Percentiles rank a stretch among this genome's conserved stretches.
These are phyloP conservation scores for Torulaspora globosa DNA, from an alignment of 1,139 yeast genomes.

Conservation along the genomic window DNA sequence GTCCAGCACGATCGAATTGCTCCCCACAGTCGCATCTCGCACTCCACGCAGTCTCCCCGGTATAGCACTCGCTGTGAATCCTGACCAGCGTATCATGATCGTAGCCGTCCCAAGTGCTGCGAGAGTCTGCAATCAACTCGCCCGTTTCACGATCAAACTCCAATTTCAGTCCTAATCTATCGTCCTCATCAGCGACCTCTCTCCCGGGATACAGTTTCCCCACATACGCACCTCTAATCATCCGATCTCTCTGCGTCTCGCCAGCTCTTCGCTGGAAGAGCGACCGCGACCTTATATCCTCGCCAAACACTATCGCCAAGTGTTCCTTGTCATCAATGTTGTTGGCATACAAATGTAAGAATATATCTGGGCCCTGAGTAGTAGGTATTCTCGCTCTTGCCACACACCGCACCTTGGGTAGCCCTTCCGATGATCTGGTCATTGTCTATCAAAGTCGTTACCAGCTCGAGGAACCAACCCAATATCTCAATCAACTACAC, in stretches of 20 bases:
- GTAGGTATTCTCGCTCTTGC: slow-evolving; percentile 65
- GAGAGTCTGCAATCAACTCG: slow-evolving; percentile 43
- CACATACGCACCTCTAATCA: slow-evolving; percentile 95
- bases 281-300: slow-evolving; percentile 73
- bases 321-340: slow-evolving; percentile 89
- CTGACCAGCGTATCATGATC: slow-evolving; percentile 53
- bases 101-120: slow-evolving; percentile 33
- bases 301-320: slow-evolving; percentile 95
- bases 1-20: slow-evolving; percentile 96
- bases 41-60: slow-evolving; percentile 99
- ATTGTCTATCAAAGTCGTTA: not conserved
- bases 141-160: slow-evolving; percentile 49
- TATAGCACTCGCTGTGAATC: slow-evolving; percentile 95
- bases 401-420: slow-evolving; percentile 80
- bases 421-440: slow-evolving; percentile 9
- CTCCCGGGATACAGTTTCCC: slow-evolving; percentile 90
- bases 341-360: slow-evolving; percentile 82
- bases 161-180: slow-evolving; percentile 41
- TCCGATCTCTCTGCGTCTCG: slow-evolving; percentile 86
- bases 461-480: too few relatives aligned
- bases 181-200: slow-evolving; percentile 60
- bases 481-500: too few relatives aligned
- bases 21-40: slow-evolving; percentile 99
- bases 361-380: slow-evolving; percentile 64
- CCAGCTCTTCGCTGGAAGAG: slow-evolving; percentile 56